These are phyloP conservation scores for Peronospora tabacina DNA, from an alignment of 352 stramenopile species.

Conservation along the genomic window DNA sequence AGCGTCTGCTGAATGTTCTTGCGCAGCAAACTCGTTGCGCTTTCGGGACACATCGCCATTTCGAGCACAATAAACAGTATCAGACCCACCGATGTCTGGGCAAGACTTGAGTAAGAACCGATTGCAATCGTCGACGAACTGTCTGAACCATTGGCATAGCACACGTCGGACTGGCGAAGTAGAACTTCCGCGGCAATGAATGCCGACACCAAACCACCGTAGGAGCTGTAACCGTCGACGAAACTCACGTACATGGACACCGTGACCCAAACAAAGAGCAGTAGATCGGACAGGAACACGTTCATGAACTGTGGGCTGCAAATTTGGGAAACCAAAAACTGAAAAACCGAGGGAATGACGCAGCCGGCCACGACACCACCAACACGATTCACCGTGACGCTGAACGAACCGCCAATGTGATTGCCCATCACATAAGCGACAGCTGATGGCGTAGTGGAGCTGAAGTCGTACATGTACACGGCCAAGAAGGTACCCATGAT, in stretches of 20 bases:
- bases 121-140: slow-evolving; percentile 46
- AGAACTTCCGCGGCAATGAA: slow-evolving; percentile 61
- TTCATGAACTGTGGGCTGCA: slow-evolving; percentile 38
- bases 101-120: slow-evolving; percentile 67
- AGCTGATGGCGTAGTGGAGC: slow-evolving; percentile 44
- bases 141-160: slow-evolving; percentile 33
- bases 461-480: slow-evolving; percentile 73
- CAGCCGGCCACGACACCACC: slow-evolving; percentile 74
- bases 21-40: slow-evolving; percentile 51
- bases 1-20: slow-evolving; percentile 74
- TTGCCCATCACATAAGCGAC: slow-evolving; percentile 79
- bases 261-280: slow-evolving; percentile 67
- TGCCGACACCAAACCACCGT: slow-evolving; percentile 65
- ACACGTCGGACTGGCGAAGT: slow-evolving; percentile 54
- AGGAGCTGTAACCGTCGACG: slow-evolving; percentile 54
- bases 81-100: slow-evolving; percentile 69
- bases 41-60: slow-evolving; percentile 58
- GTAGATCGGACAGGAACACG: slow-evolving; percentile 38
- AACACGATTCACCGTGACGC: slow-evolving; percentile 75
- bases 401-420: slow-evolving; percentile 69
- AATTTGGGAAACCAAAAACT: slow-evolving; percentile 78
- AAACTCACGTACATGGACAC: slow-evolving; percentile 75
- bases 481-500: slow-evolving; percentile 56
- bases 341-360: slow-evolving; percentile 74
- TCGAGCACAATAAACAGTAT: slow-evolving; percentile 76